Conservation (phyloP, 192 early-diverging fungal species). For the Coemansia sp. region DNA sequence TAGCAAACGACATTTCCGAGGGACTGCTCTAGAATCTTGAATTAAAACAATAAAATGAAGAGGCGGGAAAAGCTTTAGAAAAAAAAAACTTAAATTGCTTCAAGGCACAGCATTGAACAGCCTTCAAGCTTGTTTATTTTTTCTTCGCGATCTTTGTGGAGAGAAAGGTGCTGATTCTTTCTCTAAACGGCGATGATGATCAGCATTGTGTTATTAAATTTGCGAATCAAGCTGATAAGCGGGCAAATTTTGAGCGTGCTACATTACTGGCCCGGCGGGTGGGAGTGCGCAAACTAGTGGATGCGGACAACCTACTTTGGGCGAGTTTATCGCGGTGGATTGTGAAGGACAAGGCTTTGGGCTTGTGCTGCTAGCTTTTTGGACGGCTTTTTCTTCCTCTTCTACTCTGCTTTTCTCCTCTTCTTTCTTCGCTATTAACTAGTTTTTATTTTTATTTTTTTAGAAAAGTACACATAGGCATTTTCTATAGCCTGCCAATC, state of each 20-base stretch:
- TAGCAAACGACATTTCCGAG: slow-evolving; percentile 5
- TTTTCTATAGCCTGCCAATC: slow-evolving; percentile 35
- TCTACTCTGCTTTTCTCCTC: slow-evolving; percentile 16
- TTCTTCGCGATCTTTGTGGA: too few species aligned
- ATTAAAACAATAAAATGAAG: neutral
- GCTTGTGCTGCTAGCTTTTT: slow-evolving; percentile 1
- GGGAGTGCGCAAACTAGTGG: neutral
- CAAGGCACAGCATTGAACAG: neutral
- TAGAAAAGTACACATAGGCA: slow-evolving; percentile 34
- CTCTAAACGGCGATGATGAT: neutral
- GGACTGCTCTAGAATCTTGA: neutral
- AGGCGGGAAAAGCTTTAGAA: neutral
- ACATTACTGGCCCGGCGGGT: neutral
- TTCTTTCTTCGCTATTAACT: slow-evolving; percentile 11
- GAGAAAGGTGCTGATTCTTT: neutral
- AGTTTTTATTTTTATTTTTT: slow-evolving; percentile 18
- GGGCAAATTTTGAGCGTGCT: slow-evolving; percentile 5
- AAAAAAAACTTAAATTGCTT: neutral
- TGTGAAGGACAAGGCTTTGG: slow-evolving; percentile 1
- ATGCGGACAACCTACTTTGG: neutral
- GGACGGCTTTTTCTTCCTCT: slow-evolving; percentile 11
- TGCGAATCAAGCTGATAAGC: slow-evolving; percentile 15
- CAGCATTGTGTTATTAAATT: neutral
- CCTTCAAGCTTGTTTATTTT: too few species aligned
- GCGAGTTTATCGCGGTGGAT: neutral